Evolutionary conservation across 805 yeast genomes (phyloP), one percentile per base, ranked within the genome.

Genomic region (Yamadazyma insecticola): DNA sequence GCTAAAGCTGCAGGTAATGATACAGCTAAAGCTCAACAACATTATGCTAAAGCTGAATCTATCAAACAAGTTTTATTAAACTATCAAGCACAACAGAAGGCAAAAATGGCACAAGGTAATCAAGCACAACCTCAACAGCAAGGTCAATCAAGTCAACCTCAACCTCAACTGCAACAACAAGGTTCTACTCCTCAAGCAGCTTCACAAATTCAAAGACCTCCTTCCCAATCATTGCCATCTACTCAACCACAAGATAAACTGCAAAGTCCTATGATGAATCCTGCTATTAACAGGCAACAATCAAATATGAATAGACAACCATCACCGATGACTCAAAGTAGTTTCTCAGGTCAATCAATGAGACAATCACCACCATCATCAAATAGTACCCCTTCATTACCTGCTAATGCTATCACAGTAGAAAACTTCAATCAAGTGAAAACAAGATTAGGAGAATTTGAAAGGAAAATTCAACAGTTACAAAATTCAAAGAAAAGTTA

Each of bases 1-100:
- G 88, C 87, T 1, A 75, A 73, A 44, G 70, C 70, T 12, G 70
- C 79, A 1, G 85, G 86, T 3, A 65, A 66, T 20, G 74, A 70
- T 16, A 69, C 79, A 0, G 76, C 72, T 0, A 75, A 66, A 36
- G 87, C 86, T 13, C 72, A 74, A 43, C 78, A 76, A 39, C 81
- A 80, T 44, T 56, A 74, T 43, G 66, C 65, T 37, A 75, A 73
- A 39, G 87, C 86, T 3, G 77, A 80, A 26, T 71, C 70, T 33
- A 76, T 81, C 40, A 79, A 76, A 50, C 73, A 72, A 26, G 63
- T 81, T 20, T 62, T 81, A 47, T 60, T 78, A 30, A 73, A 71
- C 33, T 76, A 72, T 45, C 74, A 70, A 38, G 65, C 63, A 8
- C 75, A 73, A 40, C 67, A 70, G 45, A 46, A 48, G 23, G 60